Evolutionary conservation across 352 stramenopile genomes (phyloP).

Genomic region (Blastocystis sp.): DNA sequence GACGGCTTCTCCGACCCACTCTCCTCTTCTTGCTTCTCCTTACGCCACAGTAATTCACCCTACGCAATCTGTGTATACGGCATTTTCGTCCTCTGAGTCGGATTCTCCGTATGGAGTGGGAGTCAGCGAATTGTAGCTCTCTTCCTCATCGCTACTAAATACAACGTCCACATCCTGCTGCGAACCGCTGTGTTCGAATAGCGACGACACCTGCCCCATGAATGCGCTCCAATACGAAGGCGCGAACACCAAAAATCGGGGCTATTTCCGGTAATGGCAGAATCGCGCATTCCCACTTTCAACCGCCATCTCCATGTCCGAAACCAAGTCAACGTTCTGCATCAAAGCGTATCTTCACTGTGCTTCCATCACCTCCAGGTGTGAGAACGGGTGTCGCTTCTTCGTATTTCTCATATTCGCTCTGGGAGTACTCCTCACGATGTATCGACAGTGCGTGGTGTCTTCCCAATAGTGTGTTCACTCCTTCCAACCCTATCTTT

Average conservation of each 20-base stretch:
- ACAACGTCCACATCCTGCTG: neutral
- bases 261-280: neutral
- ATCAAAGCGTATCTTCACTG: neutral
- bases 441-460: neutral
- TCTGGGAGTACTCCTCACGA: neutral
- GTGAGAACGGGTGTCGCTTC: constrained; percentile 8
- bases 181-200: neutral
- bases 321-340: neutral
- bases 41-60: neutral
- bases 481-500: constrained; percentile 48
- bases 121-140: neutral
- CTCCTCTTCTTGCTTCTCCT: constrained; percentile 50
- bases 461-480: constrained; percentile 41
- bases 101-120: constrained; percentile 49
- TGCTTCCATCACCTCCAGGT: neutral
- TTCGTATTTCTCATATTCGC: neutral
- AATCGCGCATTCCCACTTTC: neutral
- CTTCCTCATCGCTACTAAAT: constrained; percentile 18
- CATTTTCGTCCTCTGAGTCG: constrained; percentile 13
- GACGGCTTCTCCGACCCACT: neutral
- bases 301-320: neutral
- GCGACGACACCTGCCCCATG: constrained; percentile 52
- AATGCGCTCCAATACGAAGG: neutral
- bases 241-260: neutral
- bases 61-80: constrained; percentile 46